phyloP scores from a whole-genome alignment of 1,139 yeast genomes.

The Hansenula anomala region DNA sequence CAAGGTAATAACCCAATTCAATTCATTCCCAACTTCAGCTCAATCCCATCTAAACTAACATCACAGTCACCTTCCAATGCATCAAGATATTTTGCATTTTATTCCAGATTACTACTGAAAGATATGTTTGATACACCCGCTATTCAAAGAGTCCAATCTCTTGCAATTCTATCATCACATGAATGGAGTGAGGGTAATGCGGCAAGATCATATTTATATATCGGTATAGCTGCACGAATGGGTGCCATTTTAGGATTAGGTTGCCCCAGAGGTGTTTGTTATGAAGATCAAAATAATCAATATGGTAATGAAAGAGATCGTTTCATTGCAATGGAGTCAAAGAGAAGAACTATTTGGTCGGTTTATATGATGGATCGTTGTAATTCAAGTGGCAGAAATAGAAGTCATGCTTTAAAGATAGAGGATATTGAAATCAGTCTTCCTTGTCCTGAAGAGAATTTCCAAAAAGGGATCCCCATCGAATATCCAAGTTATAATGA shows the following conservation, averaged over 20 bases:
- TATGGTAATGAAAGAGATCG: conserved; percentile 5
- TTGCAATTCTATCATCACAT: conserved; percentile 33
- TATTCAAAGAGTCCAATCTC: conserved; percentile 34
- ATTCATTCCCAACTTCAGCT: conserved; percentile 24
- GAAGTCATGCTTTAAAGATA: conserved; percentile 29
- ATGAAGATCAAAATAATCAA: conserved; percentile 12
- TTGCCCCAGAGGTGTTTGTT: conserved; percentile 15
- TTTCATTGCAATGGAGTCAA: conserved; percentile 27
- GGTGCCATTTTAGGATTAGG: conserved; percentile 34
- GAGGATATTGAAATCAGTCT: conserved; percentile 31
- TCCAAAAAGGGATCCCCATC: conserved; percentile 5
- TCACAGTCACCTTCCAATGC: conserved; percentile 27
- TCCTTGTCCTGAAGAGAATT: conserved; percentile 21
- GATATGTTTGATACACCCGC: conserved; percentile 36
- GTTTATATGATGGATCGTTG: conserved; percentile 41
- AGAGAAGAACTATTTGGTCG: conserved; percentile 36
- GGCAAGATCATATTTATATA: conserved; percentile 33
- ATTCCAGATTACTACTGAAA: conserved; percentile 29
- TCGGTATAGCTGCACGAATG: conserved; percentile 39
- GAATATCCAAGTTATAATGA: conserved; percentile 8
- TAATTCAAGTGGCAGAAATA: conserved; percentile 33
- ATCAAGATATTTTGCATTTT: conserved; percentile 37
- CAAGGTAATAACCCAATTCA: conserved; percentile 26
- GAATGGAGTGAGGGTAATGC: conserved; percentile 40
- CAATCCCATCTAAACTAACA: neutral